phyloP scores from a whole-genome alignment of 345 rosid genomes.

The Aquilaria malaccensis region DNA sequence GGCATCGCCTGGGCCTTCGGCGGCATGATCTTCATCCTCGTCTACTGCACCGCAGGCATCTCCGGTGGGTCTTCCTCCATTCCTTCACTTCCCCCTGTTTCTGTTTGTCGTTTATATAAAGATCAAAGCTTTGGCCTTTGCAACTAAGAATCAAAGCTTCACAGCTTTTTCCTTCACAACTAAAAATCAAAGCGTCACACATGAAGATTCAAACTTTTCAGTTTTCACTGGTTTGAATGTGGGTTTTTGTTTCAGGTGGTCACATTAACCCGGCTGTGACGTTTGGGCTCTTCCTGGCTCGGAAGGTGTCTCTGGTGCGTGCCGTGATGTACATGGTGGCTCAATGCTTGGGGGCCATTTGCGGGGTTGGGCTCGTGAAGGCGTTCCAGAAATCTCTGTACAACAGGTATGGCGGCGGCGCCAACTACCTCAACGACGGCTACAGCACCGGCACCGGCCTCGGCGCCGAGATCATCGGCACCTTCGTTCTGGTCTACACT shows the following conservation, averaged over 20 bases:
- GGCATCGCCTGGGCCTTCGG: constrained; percentile 91
- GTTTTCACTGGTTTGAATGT: background rate
- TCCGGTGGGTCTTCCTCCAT: constrained; percentile 35
- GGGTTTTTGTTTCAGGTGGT: constrained; percentile 40
- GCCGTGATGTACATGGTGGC: constrained; percentile 67
- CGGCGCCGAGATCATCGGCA: constrained; percentile 85
- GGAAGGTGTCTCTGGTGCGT: constrained; percentile 64
- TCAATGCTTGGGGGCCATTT: constrained; percentile 74
- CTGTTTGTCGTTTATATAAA: no score
- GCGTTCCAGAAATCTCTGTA: constrained; percentile 49
- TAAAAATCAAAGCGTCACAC: no score
- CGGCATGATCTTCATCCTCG: constrained; percentile 77
- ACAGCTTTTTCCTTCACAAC: no score
- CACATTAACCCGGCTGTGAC: constrained; percentile 93
- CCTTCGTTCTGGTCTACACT: constrained; percentile 78
- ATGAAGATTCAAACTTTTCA: background rate
- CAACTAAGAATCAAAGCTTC: no score
- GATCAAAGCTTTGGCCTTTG: no score
- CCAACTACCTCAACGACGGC: constrained; percentile 46
- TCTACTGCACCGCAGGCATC: constrained; percentile 86
- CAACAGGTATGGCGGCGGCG: constrained; percentile 54
- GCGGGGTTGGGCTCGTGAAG: constrained; percentile 78
- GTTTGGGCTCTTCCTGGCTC: constrained; percentile 63
- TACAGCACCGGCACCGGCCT: constrained; percentile 54
- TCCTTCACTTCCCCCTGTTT: no score